Percentiles rank a stretch among this genome's conserved stretches.
Evolutionary conservation across 2,329 filamentous ascomycete genomes (phyloP).

Genomic region (Xylaria sp.): DNA sequence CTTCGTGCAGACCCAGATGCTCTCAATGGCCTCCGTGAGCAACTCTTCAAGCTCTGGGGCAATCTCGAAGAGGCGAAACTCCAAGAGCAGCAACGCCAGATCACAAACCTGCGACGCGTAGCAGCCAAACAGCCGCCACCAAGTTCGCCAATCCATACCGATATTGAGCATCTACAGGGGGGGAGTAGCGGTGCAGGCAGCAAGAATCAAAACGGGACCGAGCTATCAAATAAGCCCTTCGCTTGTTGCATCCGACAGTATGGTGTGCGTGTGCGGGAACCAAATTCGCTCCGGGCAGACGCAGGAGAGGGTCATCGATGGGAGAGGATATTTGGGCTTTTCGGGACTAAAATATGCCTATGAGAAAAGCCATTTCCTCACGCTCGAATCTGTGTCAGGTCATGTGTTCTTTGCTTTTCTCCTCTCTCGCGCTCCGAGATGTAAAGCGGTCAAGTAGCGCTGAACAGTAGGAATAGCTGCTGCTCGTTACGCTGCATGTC

Average conservation of each 20-base stretch:
- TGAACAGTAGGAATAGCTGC: neutral
- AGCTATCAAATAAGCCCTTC: conserved; percentile 64
- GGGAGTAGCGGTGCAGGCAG: neutral
- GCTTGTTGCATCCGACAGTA: conserved; percentile 75
- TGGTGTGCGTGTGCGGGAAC: conserved; percentile 57
- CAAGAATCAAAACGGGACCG: neutral
- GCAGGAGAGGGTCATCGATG: conserved; percentile 57
- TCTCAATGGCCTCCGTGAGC: conserved; percentile 66
- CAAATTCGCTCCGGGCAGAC: conserved; percentile 50
- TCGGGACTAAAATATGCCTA: conserved; percentile 63
- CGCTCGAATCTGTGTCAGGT: neutral
- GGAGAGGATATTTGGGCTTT: conserved; percentile 68
- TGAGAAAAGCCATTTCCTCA: neutral
- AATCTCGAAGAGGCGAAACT: conserved; percentile 75
- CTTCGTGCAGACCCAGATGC: conserved; percentile 58
- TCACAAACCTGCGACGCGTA: conserved; percentile 34
- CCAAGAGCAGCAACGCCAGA: conserved; percentile 38
- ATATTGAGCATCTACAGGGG: conserved; percentile 12
- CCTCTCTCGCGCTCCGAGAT: neutral
- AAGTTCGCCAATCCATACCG: conserved; percentile 45
- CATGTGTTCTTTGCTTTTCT: too few relatives aligned
- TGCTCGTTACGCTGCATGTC: neutral
- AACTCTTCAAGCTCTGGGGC: conserved; percentile 82
- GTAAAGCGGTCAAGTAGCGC: neutral
- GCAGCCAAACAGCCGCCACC: conserved; percentile 40